Percentiles rank a stretch among this genome's conserved stretches.
phyloP scores from a whole-genome alignment of 2,329 filamentous ascomycete genomes.

The Incumbomyces lentus region DNA sequence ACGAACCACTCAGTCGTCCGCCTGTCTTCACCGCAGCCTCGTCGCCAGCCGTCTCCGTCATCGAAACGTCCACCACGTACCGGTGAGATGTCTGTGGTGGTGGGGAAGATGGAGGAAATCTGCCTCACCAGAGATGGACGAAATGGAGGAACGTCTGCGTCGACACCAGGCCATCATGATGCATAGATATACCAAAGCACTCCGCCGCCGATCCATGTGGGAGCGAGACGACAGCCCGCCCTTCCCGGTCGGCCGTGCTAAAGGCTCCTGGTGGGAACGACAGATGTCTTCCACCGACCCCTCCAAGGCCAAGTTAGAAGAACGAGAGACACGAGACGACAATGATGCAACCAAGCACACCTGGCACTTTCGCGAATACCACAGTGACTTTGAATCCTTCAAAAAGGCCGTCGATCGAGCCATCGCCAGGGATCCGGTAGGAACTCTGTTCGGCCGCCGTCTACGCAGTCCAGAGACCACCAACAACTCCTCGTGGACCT shows the following conservation, averaged over 20 bases:
- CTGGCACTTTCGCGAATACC: constrained; percentile 1
- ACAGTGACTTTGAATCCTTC: constrained; percentile 28
- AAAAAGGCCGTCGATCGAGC: constrained; percentile 26
- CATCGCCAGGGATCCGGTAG: constrained; percentile 30
- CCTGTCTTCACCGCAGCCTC: constrained; percentile 2
- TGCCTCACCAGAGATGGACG: constrained; percentile 11
- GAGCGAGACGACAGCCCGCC: constrained; percentile 13
- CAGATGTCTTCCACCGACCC: constrained; percentile 9
- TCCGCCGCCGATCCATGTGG: constrained; percentile 16
- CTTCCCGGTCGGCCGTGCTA: constrained; percentile 7
- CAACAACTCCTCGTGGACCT: constrained; percentile 21
- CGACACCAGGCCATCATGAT: constrained; percentile 18
- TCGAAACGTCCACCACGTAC: constrained; percentile 8
- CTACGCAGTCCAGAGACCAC: constrained; percentile 16
- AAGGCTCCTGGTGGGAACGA: neutral
- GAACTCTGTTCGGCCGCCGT: constrained; percentile 31
- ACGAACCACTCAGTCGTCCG: neutral
- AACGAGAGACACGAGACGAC: constrained; percentile 3
- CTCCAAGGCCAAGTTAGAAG: constrained; percentile 3
- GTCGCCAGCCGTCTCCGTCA: neutral
- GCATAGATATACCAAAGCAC: constrained; percentile 17
- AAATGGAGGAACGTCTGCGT: constrained; percentile 14
- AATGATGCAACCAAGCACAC: neutral
- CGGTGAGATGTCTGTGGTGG: constrained; percentile 18
- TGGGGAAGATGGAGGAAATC: constrained; percentile 13